Conservation (phyloP, 768 basidiomycete species). For the Cyathus striatus region DNA sequence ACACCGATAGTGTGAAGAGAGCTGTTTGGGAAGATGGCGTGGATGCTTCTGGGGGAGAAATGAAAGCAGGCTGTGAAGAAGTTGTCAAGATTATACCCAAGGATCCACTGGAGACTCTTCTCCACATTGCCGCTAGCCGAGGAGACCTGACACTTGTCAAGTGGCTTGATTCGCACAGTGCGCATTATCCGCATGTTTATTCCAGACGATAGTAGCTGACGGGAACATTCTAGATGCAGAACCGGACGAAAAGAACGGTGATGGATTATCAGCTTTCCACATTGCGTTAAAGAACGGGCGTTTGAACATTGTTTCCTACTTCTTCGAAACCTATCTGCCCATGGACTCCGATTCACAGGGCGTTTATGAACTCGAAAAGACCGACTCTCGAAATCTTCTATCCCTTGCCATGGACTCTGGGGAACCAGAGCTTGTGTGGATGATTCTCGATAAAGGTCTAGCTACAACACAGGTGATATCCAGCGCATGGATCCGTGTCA, state of each 20-base stretch:
- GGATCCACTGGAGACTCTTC: slow-evolving; percentile 62
- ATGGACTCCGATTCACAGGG: slow-evolving; percentile 40
- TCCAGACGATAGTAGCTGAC: slow-evolving; percentile 6
- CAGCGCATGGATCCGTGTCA: slow-evolving; percentile 45
- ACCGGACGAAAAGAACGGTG: slow-evolving; percentile 60
- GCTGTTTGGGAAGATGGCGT: slow-evolving; percentile 67
- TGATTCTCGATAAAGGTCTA: slow-evolving; percentile 56
- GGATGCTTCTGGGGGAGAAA: slow-evolving; percentile 69
- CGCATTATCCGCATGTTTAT: slow-evolving; percentile 22
- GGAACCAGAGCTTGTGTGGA: slow-evolving; percentile 61
- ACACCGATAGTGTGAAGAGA: slow-evolving; percentile 50
- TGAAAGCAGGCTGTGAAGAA: slow-evolving; percentile 48
- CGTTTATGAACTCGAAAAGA: slow-evolving; percentile 46
- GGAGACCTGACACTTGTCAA: slow-evolving; percentile 54
- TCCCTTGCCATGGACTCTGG: slow-evolving; percentile 53
- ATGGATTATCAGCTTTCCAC: slow-evolving; percentile 62
- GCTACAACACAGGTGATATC: slow-evolving; percentile 43
- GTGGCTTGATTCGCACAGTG: slow-evolving; percentile 74
- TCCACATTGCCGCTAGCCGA: slow-evolving; percentile 58
- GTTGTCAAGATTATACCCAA: slow-evolving; percentile 39
- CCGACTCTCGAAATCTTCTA: slow-evolving; percentile 39
- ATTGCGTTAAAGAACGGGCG: slow-evolving; percentile 51
- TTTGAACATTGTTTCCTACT: slow-evolving; percentile 47
- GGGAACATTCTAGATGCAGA: slow-evolving; percentile 51
- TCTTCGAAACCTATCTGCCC: slow-evolving; percentile 58